These are phyloP conservation scores for Xylariaceae sp. DNA, from an alignment of 2,329 filamentous ascomycete genomes.

Conservation along the genomic window DNA sequence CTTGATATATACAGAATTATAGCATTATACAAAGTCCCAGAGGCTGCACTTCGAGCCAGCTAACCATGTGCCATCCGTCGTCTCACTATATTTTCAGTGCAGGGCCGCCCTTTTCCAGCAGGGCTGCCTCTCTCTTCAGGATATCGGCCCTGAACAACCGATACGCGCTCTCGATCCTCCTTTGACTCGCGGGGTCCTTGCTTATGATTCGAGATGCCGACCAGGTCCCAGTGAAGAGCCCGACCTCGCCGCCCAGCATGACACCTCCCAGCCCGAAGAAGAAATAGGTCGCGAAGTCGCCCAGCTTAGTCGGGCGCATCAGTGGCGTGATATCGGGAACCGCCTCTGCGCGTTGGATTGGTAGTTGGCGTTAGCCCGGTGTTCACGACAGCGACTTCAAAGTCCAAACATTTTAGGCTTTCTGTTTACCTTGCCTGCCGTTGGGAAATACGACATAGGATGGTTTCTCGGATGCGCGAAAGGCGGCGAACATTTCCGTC, in stretches of 20 bases:
- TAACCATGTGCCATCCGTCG: too few species aligned
- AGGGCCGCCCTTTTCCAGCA: slow-evolving; percentile 38
- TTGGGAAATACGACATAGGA: slow-evolving; percentile 56
- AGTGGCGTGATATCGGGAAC: slow-evolving; percentile 56
- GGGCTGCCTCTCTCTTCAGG: slow-evolving; percentile 53
- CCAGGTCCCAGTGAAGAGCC: slow-evolving; percentile 51
- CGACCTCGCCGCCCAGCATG: slow-evolving; percentile 59
- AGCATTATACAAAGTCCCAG: not conserved
- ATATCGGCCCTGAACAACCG: slow-evolving; percentile 57
- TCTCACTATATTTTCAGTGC: slow-evolving; percentile 7
- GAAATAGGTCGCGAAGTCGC: slow-evolving; percentile 58
- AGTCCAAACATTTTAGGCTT: not conserved
- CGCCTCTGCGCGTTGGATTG: slow-evolving; percentile 37
- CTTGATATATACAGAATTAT: too few species aligned
- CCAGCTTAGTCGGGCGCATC: slow-evolving; percentile 50
- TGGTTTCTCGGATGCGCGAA: slow-evolving; percentile 56
- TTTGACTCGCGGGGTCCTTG: slow-evolving; percentile 46
- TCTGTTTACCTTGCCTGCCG: slow-evolving; percentile 47
- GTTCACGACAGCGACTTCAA: not conserved
- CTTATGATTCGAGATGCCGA: slow-evolving; percentile 49
- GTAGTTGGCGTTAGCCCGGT: not conserved
- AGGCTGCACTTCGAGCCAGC: too few species aligned
- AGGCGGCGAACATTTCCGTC: slow-evolving; percentile 54
- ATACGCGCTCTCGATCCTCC: slow-evolving; percentile 59
- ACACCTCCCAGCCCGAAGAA: slow-evolving; percentile 57